Conservation (phyloP, 805 yeast species). For the Candida mattraensis region DNA sequence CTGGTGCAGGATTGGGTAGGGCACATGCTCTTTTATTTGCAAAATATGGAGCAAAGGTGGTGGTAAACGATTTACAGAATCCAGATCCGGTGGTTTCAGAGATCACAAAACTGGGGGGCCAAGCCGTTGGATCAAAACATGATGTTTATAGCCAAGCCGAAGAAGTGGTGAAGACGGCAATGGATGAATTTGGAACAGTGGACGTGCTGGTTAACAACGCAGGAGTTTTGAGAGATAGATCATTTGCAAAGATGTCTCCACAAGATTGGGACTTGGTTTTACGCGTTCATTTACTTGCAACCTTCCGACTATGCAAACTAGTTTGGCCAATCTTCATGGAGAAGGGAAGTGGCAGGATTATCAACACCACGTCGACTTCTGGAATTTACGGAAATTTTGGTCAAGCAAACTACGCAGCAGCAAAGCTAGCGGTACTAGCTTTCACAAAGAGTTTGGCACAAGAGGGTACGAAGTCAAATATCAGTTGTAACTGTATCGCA, state of each 20-base stretch:
- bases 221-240: constrained; percentile 88
- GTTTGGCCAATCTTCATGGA: constrained; percentile 89
- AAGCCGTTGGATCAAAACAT: constrained; percentile 80
- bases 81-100: constrained; percentile 74
- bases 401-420: constrained; percentile 93
- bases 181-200: constrained; percentile 75
- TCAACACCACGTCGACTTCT: constrained; percentile 91
- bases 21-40: constrained; percentile 86
- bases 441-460: constrained; percentile 82
- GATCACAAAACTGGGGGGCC: constrained; percentile 62
- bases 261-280: constrained; percentile 80
- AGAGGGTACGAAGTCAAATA: constrained; percentile 81
- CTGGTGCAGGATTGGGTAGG: constrained; percentile 92
- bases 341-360: constrained; percentile 77
- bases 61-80: constrained; percentile 84
- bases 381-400: constrained; percentile 98
- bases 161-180: constrained; percentile 72
- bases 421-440: constrained; percentile 86
- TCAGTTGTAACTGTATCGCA: constrained; percentile 80
- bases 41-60: constrained; percentile 91
- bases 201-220: constrained; percentile 91
- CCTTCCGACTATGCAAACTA: constrained; percentile 77
- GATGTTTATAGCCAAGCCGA: constrained; percentile 78
- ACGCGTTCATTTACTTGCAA: constrained; percentile 79
- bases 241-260: constrained; percentile 81